phyloP scores from a whole-genome alignment of 768 basidiomycete species.

The Mycena galericulata region DNA sequence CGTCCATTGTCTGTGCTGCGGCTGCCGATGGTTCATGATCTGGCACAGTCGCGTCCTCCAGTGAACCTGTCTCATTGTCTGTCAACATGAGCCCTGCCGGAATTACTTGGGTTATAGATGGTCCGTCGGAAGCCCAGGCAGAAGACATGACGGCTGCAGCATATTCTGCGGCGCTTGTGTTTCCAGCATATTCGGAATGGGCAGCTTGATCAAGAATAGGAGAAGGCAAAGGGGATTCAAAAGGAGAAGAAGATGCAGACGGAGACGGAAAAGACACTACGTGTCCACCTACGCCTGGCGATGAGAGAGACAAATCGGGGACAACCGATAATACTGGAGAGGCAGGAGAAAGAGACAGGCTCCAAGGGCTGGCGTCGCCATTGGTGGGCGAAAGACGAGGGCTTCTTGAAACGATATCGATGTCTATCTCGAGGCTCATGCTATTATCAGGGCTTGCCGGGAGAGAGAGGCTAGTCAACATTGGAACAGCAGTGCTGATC shows the following conservation, averaged over 20 bases:
- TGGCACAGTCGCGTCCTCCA: background rate
- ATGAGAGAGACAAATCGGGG: conserved; percentile 30
- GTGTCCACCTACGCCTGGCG: conserved; percentile 22
- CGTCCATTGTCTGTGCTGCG: background rate
- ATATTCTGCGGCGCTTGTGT: conserved; percentile 46
- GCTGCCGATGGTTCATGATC: conserved; percentile 3
- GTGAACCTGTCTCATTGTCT: background rate
- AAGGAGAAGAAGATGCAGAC: conserved; percentile 29
- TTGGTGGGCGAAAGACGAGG: conserved; percentile 31
- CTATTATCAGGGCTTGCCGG: conserved; percentile 40
- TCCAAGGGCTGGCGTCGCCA: conserved; percentile 34
- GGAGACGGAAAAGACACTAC: conserved; percentile 35
- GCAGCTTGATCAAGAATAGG: conserved; percentile 30
- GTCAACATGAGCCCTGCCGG: conserved; percentile 14
- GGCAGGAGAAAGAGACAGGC: conserved; percentile 24
- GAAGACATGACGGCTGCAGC: conserved; percentile 50
- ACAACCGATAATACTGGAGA: conserved; percentile 27
- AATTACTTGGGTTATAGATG: conserved; percentile 23
- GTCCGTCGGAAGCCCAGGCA: conserved; percentile 44
- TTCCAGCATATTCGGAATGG: conserved; percentile 16
- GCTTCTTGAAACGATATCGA: conserved; percentile 18
- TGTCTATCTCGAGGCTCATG: conserved; percentile 27
- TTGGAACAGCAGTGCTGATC: conserved; percentile 35
- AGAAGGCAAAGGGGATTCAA: conserved; percentile 35
- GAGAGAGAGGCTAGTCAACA: conserved; percentile 45